phyloP scores from a whole-genome alignment of 805 yeast species.

The Danielozyma ontarioensis region DNA sequence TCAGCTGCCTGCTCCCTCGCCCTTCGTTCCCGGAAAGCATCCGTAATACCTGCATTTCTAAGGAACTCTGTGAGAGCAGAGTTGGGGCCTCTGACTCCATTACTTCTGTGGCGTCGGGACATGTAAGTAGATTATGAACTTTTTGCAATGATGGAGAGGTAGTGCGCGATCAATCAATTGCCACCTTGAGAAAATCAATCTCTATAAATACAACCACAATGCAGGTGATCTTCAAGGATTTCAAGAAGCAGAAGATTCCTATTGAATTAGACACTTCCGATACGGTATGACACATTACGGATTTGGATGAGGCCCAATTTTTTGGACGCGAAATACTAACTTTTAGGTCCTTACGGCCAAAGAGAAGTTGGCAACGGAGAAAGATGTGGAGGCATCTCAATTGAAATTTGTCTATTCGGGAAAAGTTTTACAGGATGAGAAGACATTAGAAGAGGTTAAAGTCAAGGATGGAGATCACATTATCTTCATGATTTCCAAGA shows the following conservation, averaged over 20 bases:
- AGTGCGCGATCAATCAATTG: slow-evolving; percentile 12
- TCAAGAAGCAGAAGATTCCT: slow-evolving; percentile 84
- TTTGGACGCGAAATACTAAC: slow-evolving; percentile 10
- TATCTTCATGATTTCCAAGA: slow-evolving; percentile 78
- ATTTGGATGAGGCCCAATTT: neutral
- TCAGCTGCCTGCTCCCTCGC: slow-evolving; percentile 6
- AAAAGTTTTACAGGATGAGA: slow-evolving; percentile 81
- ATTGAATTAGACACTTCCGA: slow-evolving; percentile 69
- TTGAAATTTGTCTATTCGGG: slow-evolving; percentile 91
- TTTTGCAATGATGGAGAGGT: neutral
- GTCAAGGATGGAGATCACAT: slow-evolving; percentile 84
- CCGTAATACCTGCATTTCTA: slow-evolving; percentile 86
- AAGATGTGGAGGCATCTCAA: slow-evolving; percentile 64
- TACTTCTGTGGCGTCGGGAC: slow-evolving; percentile 5
- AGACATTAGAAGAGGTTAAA: slow-evolving; percentile 64
- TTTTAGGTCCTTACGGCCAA: slow-evolving; percentile 60
- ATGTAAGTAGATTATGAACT: neutral
- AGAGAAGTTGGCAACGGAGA: slow-evolving; percentile 61
- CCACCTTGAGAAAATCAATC: too few species aligned
- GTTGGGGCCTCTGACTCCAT: slow-evolving; percentile 56
- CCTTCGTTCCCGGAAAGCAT: slow-evolving; percentile 52
- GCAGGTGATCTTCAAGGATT: slow-evolving; percentile 84
- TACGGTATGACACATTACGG: slow-evolving; percentile 46
- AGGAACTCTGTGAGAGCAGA: slow-evolving; percentile 88
- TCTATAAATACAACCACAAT: slow-evolving; percentile 31